A percentile compares a stretch with the other conserved stretches of the same genome.
Evolutionary conservation across 2,329 filamentous ascomycete genomes (phyloP).

Genomic region (Fusarium euwallaceae): DNA sequence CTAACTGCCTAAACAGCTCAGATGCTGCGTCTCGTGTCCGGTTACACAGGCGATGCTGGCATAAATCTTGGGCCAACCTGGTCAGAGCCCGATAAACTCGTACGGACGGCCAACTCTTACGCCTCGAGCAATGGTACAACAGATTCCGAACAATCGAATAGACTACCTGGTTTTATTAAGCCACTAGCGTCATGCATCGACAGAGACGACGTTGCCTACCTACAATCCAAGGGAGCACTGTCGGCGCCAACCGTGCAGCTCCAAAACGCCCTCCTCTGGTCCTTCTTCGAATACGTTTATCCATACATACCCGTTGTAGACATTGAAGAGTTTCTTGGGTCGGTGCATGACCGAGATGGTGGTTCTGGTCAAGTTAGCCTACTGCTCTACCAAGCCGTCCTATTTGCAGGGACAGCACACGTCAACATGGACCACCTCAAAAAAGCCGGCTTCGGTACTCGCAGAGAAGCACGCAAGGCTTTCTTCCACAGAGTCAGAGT

Average conservation of each 20-base stretch:
- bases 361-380: conserved; percentile 80
- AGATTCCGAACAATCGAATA: background rate
- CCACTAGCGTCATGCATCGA: conserved; percentile 82
- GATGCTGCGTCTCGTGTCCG: background rate
- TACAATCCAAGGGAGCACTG: conserved; percentile 85
- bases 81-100: background rate
- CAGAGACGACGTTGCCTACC: conserved; percentile 83
- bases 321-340: conserved; percentile 68
- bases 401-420: conserved; percentile 91
- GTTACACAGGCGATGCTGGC: background rate
- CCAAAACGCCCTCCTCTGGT: conserved; percentile 82
- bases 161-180: conserved; percentile 77
- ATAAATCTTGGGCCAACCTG: background rate
- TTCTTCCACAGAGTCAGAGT: conserved; percentile 90
- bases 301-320: conserved; percentile 86
- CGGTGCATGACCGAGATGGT: conserved; percentile 75
- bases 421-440: conserved; percentile 81
- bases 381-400: conserved; percentile 89
- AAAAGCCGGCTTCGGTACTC: conserved; percentile 80
- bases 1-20: background rate
- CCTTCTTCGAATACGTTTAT: conserved; percentile 89
- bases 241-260: conserved; percentile 76
- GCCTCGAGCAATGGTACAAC: conserved; percentile 51
- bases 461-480: conserved; percentile 84
- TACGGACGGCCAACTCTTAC: background rate